Conservation (phyloP, 192 early-diverging fungal species). For the Coemansia sp. region DNA sequence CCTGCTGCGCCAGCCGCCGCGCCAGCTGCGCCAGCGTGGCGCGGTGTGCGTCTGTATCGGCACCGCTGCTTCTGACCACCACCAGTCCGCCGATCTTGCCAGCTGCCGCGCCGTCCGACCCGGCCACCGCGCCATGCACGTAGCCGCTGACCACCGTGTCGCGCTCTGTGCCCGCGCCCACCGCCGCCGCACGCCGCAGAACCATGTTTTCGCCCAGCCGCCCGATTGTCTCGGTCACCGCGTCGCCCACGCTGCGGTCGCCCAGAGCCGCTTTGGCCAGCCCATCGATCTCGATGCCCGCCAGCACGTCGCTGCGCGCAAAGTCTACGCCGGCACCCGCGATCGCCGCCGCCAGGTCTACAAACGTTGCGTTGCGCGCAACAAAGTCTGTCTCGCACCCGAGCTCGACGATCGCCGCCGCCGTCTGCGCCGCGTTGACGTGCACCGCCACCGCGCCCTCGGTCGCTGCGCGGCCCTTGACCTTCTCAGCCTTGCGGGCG, state of each 20-base stretch:
- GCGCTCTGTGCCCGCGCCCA: constrained; percentile 20
- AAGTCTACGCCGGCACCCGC: constrained; percentile 18
- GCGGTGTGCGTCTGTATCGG: constrained; percentile 6
- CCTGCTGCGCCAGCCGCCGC: constrained; percentile 79
- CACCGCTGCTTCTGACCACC: constrained; percentile 52
- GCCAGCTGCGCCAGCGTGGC: constrained; percentile 61
- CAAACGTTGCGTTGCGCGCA: constrained; percentile 78
- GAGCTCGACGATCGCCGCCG: constrained; percentile 72
- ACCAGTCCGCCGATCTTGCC: constrained; percentile 84
- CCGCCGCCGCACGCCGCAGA: constrained; percentile 63
- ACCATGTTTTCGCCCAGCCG: constrained; percentile 90
- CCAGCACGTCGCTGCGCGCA: constrained; percentile 11
- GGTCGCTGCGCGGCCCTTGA: constrained; percentile 71
- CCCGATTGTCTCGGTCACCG: constrained; percentile 75
- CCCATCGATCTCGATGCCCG: constrained; percentile 10
- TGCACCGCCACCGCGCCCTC: constrained; percentile 74
- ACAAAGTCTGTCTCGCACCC: constrained; percentile 97
- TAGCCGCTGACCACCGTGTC: constrained; percentile 63
- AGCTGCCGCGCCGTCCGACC: constrained; percentile 37
- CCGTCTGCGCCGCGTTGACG: constrained; percentile 41
- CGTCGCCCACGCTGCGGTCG: constrained; percentile 60
- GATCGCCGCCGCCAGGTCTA: constrained; percentile 61
- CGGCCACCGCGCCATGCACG: constrained; percentile 66
- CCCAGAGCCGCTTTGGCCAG: background rate
- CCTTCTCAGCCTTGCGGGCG: constrained; percentile 79